These are phyloP conservation scores for Candida silvicultrix DNA, from an alignment of 805 yeast species.

Conservation along the genomic window DNA sequence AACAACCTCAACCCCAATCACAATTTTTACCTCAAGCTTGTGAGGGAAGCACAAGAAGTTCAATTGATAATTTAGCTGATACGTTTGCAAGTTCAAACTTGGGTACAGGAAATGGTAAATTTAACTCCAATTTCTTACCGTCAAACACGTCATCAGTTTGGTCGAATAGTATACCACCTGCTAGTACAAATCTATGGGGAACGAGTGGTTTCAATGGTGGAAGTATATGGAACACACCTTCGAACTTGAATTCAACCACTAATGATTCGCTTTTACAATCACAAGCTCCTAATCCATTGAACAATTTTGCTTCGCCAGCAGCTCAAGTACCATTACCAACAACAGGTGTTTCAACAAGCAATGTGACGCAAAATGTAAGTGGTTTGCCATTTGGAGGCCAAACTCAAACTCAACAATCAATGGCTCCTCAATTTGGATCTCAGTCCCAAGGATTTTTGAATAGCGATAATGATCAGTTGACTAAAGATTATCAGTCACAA, in stretches of 20 bases:
- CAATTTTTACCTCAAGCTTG: background rate
- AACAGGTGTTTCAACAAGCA: too few relatives aligned
- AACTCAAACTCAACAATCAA: background rate
- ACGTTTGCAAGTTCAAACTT: background rate
- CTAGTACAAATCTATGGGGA: background rate
- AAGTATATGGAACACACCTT: background rate
- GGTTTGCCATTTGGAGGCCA: background rate
- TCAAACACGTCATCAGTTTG: conserved; percentile 1
- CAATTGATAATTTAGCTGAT: background rate
- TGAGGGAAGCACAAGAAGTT: background rate
- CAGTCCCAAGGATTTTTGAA: background rate
- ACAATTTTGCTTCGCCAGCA: background rate
- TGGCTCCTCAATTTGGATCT: background rate
- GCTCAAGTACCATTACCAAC: background rate
- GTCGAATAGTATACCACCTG: background rate
- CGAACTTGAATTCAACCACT: background rate
- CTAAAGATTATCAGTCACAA: conserved; percentile 6
- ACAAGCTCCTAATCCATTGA: background rate
- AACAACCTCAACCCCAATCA: background rate
- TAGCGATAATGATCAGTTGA: conserved; percentile 1
- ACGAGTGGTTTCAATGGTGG: too few relatives aligned
- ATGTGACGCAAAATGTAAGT: too few relatives aligned
- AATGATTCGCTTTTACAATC: background rate
- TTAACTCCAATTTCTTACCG: background rate
- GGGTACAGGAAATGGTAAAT: background rate